These are phyloP conservation scores for Salvia sclarea DNA, from an alignment of 305 asterid genomes.

Conservation along the genomic window DNA sequence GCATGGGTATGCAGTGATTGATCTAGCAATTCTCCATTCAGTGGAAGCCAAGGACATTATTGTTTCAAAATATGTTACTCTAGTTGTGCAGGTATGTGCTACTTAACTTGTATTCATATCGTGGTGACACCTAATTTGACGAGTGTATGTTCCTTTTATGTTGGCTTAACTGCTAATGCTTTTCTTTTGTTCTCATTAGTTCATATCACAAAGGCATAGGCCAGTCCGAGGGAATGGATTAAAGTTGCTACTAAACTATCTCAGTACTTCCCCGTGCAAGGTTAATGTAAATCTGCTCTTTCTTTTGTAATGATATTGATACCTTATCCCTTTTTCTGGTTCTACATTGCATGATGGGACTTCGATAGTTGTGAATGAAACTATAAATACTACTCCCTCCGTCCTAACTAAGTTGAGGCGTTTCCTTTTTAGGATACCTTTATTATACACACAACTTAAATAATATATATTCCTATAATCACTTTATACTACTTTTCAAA, in stretches of 20 bases:
- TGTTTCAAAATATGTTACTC: constrained; percentile 60
- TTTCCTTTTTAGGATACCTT: too few relatives aligned
- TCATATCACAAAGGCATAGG: constrained; percentile 77
- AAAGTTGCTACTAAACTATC: constrained; percentile 64
- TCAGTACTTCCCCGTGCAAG: constrained; percentile 79
- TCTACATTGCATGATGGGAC: constrained; percentile 3
- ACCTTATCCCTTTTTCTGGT: constrained; percentile 2
- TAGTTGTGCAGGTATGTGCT: constrained; percentile 68
- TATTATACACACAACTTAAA: too few relatives aligned
- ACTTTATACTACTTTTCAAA: too few relatives aligned
- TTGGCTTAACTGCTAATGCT: constrained; percentile 23
- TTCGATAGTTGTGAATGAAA: not conserved
- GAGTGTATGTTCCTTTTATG: constrained; percentile 5
- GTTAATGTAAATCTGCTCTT: constrained; percentile 40
- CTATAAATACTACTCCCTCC: constrained; percentile 19
- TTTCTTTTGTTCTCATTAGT: constrained; percentile 45
- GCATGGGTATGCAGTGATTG: constrained; percentile 84
- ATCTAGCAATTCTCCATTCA: constrained; percentile 49
- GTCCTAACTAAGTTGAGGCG: too few relatives aligned
- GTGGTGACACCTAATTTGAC: constrained; percentile 15
- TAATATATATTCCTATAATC: too few relatives aligned
- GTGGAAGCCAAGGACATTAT: constrained; percentile 52
- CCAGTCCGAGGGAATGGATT: constrained; percentile 85
- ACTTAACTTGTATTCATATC: too few relatives aligned
- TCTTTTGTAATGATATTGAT: not conserved